Evolutionary conservation across 352 stramenopile genomes (phyloP), one percentile per base, ranked within the genome.

Genomic region (Globisporangium cylindrosporum): DNA sequence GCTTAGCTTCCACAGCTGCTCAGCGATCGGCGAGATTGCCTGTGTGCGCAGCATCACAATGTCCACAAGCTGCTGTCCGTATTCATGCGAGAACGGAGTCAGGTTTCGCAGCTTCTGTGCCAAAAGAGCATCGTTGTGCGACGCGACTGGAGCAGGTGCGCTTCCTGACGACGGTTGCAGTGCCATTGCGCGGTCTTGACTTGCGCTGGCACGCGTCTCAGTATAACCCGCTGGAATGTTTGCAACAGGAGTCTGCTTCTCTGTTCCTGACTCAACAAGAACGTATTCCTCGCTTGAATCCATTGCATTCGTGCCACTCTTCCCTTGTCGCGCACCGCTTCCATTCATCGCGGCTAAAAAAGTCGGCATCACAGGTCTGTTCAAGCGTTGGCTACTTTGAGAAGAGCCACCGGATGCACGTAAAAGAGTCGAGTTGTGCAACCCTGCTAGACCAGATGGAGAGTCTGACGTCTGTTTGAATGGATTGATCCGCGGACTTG

Each of bases 251-350:
- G 34, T 25, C 4, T 62, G 48, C 64, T 78, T 79, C 43, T 88
- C 81, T 9, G 64, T 55, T 32, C 75, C 67, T 4, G 70, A 82
- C 58, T 89, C 83, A 8, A 91, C 80, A 2, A 91, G 69, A 10
- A 91, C 83, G 61, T 91, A 91, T 56, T 91, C 83, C 2, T 75
- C 80, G 43, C 81, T 89, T 59, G 75, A 87, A 32, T 91, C 83
- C 18, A 91, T 46, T 1, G 73, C 68, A 54, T 55, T 57, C n/a
- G 51, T 71, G 36, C 36, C 36, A 41, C 9, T 41, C 62, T 77
- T 84, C 2, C 59, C 38, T 46, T 43, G 53, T 48, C 34, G 57
- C 7, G 20, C 32, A 41, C 57, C 36, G 14, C 10, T 41, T 18
- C 34, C 10, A 29, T n/a, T n/a, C n/a, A 48, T 34, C 24, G 48